A percentile compares a stretch with the other conserved stretches of the same genome.
These are phyloP conservation scores for Erodium trifolium DNA, from an alignment of 441 rosid genomes.

Conservation along the genomic window DNA sequence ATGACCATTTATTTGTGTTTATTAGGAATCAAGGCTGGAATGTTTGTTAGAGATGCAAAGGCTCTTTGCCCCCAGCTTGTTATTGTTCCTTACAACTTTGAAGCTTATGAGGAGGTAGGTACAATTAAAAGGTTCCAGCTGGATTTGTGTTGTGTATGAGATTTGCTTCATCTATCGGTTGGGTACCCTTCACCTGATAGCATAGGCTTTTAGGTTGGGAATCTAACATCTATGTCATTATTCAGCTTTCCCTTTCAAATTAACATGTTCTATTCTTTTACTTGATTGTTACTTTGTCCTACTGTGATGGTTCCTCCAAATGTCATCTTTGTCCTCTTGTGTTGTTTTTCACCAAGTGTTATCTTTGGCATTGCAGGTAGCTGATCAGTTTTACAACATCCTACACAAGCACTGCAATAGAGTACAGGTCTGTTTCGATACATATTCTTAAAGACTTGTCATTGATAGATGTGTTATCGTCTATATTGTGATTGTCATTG, in stretches of 20 bases:
- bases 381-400: constrained; percentile 77
- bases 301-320: neutral
- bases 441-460: constrained; percentile 14
- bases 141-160: constrained; percentile 11
- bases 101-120: constrained; percentile 78
- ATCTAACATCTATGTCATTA: constrained; percentile 1
- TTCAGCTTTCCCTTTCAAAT: constrained; percentile 2
- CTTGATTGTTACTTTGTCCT: neutral
- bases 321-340: neutral
- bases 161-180: neutral
- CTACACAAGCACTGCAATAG: constrained; percentile 71
- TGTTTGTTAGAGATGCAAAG: constrained; percentile 90
- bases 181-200: neutral
- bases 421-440: constrained; percentile 58
- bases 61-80: constrained; percentile 74
- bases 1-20: constrained; percentile 10
- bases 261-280: neutral
- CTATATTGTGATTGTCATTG: constrained; percentile 18
- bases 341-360: neutral
- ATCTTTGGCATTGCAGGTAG: constrained; percentile 48
- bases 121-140: constrained; percentile 11
- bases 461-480: constrained; percentile 14
- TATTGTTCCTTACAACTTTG: constrained; percentile 82
- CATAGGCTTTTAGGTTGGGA: neutral
- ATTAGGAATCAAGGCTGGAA: constrained; percentile 80